Evolutionary conservation across 2,329 filamentous ascomycete species (phyloP).

Genomic region (Fusarium pseudocircinatum): DNA sequence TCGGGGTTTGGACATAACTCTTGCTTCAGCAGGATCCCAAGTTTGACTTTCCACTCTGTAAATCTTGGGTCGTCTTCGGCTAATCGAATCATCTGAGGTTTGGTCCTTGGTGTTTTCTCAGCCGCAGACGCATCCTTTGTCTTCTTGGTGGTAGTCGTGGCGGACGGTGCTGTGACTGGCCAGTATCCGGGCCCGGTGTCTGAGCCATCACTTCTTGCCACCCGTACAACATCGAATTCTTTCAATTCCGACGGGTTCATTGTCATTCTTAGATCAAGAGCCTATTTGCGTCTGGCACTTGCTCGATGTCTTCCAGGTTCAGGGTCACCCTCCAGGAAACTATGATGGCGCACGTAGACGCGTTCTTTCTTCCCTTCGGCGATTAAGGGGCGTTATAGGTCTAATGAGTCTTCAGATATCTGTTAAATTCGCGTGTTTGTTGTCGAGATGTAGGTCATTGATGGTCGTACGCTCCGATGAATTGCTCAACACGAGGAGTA

Average conservation of each 20-base stretch:
- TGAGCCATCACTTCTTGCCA: conserved; percentile 58
- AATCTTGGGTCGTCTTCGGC: conserved; percentile 56
- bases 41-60: conserved; percentile 56
- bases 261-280: neutral
- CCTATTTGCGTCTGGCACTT: neutral
- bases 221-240: conserved; percentile 54
- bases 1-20: conserved; percentile 54
- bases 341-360: neutral
- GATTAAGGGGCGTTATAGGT: neutral
- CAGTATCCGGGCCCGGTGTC: conserved; percentile 58
- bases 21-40: conserved; percentile 58
- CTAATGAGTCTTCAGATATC: neutral
- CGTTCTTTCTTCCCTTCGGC: neutral
- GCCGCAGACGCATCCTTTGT: conserved; percentile 45
- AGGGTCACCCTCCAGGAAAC: neutral
- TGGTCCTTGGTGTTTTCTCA: conserved; percentile 52
- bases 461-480: conserved; percentile 3
- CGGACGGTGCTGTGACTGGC: conserved; percentile 46
- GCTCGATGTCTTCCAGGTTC: neutral
- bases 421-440: neutral
- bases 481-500: neutral
- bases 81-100: conserved; percentile 56
- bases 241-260: conserved; percentile 48
- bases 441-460: neutral
- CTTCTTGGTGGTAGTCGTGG: conserved; percentile 49